Evolutionary conservation across 257 asterid genomes (phyloP), one percentile per base, ranked within the genome.

Genomic region (Lycium ferocissimum): DNA sequence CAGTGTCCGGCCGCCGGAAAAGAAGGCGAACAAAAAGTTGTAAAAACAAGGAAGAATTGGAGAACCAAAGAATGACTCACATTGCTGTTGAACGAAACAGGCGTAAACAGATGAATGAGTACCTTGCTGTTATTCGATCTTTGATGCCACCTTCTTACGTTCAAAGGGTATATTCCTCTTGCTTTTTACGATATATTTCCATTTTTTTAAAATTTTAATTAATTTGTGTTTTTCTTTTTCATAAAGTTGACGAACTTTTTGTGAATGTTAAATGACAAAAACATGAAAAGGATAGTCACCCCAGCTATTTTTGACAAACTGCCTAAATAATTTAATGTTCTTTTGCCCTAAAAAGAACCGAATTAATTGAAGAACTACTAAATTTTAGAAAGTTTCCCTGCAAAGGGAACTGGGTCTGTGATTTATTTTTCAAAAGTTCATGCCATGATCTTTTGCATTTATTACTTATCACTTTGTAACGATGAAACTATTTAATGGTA

Each of bases 21-120:
- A 71, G 92, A 65, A 88, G 91, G n/a, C 86, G 92, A 9, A 88
- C 90, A 1, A 84, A 87, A 59, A 79, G 86, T 14, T 83, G 88
- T 83, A 90, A 90, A 83, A 88, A 88, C 79, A 87, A 87, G 26
- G 90, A 90, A 51, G 92, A 90, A 61, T 83, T 90, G 79, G 92
- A 90, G 86, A 90, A 85, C 20, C 92, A 90, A 17, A 88, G 92
- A 79, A 90, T 90, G 91, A 90, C 91, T 56, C 92, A 90, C 89
- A 88, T 90, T 87, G 88, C 92, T 26, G 92, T 90, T 51, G 92
- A 90, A 58, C 84, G 92, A 2, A 90, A 90, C 37, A 82, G 92
- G 6, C 81, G 92, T 8, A 88, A 88, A 38, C 92, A 90, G 51
- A 90, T 90, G 92, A 90, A 90, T 80, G 91, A 90, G 69, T 90